These are phyloP conservation scores for Teratosphaeria epicoccoides DNA, from an alignment of 2,329 filamentous ascomycete species.

Conservation along the genomic window DNA sequence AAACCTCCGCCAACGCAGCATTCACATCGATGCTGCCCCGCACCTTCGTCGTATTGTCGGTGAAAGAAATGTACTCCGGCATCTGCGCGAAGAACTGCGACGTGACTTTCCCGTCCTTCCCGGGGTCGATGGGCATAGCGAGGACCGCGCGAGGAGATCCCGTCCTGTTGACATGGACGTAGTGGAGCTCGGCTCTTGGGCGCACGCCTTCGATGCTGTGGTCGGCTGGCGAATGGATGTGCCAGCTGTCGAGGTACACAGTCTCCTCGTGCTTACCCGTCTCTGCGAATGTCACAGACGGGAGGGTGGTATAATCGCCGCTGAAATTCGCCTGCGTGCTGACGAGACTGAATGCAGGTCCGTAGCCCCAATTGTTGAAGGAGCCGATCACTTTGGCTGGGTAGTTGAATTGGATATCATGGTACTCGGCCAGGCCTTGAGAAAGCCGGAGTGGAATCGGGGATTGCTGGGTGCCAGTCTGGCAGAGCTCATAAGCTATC, in stretches of 20 bases:
- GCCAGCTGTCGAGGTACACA: conserved; percentile 41
- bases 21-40: conserved; percentile 21
- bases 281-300: conserved; percentile 37
- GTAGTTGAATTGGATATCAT: conserved; percentile 36
- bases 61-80: conserved; percentile 20
- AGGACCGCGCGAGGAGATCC: conserved; percentile 37
- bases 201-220: conserved; percentile 36
- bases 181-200: conserved; percentile 39
- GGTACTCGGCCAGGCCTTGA: conserved; percentile 31
- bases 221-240: conserved; percentile 42
- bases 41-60: conserved; percentile 8
- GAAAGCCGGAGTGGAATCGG: conserved; percentile 36
- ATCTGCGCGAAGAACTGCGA: conserved; percentile 14
- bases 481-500: conserved; percentile 35
- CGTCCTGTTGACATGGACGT: conserved; percentile 34
- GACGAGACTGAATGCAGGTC: conserved; percentile 34
- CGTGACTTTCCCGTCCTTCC: conserved; percentile 28
- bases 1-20: conserved; percentile 30
- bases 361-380: conserved; percentile 42
- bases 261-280: conserved; percentile 33
- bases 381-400: conserved; percentile 26
- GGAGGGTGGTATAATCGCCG: conserved; percentile 29
- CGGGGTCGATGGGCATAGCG: conserved; percentile 38
- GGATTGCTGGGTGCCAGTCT: conserved; percentile 41
- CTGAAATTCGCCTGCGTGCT: conserved; percentile 18